Evolutionary conservation across 129 eudicot genomes (phyloP).

Genomic region (Erigeron canadensis): DNA sequence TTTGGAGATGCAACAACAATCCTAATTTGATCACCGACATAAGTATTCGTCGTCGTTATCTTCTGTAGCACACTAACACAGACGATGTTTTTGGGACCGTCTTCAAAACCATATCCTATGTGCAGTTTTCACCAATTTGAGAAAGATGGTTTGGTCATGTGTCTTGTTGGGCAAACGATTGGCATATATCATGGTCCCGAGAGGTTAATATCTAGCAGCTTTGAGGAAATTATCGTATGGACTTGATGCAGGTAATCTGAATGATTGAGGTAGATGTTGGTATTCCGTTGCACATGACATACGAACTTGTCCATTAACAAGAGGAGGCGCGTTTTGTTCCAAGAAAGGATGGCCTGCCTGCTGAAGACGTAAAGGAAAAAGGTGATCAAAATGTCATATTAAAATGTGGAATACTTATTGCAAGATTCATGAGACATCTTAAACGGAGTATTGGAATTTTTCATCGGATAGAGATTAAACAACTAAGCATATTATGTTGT

Average conservation of each 20-base stretch:
- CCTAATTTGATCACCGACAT: slow-evolving; percentile 29
- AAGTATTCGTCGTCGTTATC: slow-evolving; percentile 5
- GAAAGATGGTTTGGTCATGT: not conserved
- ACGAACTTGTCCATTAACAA: slow-evolving; percentile 17
- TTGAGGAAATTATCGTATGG: slow-evolving; percentile 90
- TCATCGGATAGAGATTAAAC: slow-evolving; percentile 1
- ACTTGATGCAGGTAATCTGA: slow-evolving; percentile 76
- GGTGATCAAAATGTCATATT: not conserved
- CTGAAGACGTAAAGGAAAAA: slow-evolving; percentile 3
- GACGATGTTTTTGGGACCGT: slow-evolving; percentile 19
- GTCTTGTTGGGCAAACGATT: slow-evolving; percentile 15
- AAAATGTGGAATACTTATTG: not conserved
- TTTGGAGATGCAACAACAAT: slow-evolving; percentile 26
- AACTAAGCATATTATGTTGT: not conserved
- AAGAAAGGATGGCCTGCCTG: slow-evolving; percentile 46
- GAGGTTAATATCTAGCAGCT: slow-evolving; percentile 75
- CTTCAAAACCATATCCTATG: slow-evolving; percentile 26
- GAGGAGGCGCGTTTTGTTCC: slow-evolving; percentile 34
- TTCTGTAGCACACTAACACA: slow-evolving; percentile 24
- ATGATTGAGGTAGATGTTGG: slow-evolving; percentile 52
- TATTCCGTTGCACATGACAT: slow-evolving; percentile 48
- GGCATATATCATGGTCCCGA: slow-evolving; percentile 20
- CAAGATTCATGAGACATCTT: not conserved
- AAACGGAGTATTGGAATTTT: slow-evolving; percentile 7
- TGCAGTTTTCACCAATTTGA: slow-evolving; percentile 11